phyloP scores from a whole-genome alignment of 257 asterid genomes.

The Solanum piurae region DNA sequence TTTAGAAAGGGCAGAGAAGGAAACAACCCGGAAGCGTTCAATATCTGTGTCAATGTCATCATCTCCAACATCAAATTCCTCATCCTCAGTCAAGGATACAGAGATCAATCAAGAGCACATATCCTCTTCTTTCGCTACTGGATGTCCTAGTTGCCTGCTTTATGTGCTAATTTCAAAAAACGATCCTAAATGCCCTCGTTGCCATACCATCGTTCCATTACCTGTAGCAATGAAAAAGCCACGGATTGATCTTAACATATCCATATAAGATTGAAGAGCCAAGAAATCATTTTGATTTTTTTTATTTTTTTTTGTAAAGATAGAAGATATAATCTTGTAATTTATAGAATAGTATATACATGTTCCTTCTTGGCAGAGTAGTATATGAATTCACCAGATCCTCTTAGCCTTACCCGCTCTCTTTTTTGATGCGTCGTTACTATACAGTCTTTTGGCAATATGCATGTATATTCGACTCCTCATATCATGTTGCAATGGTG shows the following conservation, averaged over 20 bases:
- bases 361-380: neutral
- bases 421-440: neutral
- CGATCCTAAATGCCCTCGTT: constrained; percentile 69
- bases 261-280: constrained; percentile 24
- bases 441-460: neutral
- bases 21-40: constrained; percentile 45
- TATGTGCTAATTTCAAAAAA: constrained; percentile 47
- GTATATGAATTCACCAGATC: neutral
- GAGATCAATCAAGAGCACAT: constrained; percentile 35
- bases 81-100: constrained; percentile 44
- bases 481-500: neutral
- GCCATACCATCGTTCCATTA: constrained; percentile 39
- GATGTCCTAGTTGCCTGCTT: constrained; percentile 64
- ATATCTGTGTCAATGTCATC: constrained; percentile 49
- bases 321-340: constrained; percentile 15
- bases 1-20: constrained; percentile 66
- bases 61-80: constrained; percentile 44
- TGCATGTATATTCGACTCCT: neutral
- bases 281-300: constrained; percentile 4
- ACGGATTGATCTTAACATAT: constrained; percentile 62
- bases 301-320: constrained; percentile 39
- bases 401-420: neutral
- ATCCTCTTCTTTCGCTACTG: constrained; percentile 48
- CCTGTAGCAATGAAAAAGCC: constrained; percentile 52
- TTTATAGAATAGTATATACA: constrained; percentile 27